Percentiles rank a stretch among this genome's conserved stretches.
Evolutionary conservation across 1,139 yeast species (phyloP).

Genomic region (Kurtzmaniella quercitrusa): DNA sequence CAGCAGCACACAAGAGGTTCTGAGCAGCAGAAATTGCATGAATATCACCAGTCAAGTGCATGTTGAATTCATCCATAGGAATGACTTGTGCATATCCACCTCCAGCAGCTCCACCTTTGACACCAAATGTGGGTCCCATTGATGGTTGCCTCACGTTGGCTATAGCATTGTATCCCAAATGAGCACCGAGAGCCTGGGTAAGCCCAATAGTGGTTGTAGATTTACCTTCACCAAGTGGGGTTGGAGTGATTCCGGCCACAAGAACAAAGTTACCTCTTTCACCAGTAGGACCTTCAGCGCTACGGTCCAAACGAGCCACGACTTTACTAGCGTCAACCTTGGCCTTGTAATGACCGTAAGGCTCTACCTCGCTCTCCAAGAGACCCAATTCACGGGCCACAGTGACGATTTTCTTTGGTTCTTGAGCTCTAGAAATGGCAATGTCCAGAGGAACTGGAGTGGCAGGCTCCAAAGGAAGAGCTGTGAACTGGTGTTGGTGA

Average conservation of each 20-base stretch:
- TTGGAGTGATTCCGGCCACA: constrained; percentile 81
- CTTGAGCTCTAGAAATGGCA: constrained; percentile 68
- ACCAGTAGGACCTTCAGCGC: constrained; percentile 41
- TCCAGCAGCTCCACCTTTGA: constrained; percentile 88
- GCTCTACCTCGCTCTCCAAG: constrained; percentile 59
- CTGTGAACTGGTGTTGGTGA: constrained; percentile 41
- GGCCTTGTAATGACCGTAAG: constrained; percentile 71
- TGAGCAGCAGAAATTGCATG: constrained; percentile 81
- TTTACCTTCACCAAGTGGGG: constrained; percentile 81
- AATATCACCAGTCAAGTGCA: constrained; percentile 82
- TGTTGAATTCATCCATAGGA: constrained; percentile 85
- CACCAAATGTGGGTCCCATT: constrained; percentile 87
- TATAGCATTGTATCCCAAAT: constrained; percentile 60
- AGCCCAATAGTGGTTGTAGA: constrained; percentile 77
- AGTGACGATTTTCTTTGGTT: constrained; percentile 59
- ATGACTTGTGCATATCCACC: constrained; percentile 84
- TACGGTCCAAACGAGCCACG: constrained; percentile 53
- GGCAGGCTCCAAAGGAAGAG: constrained; percentile 46
- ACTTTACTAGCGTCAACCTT: constrained; percentile 58
- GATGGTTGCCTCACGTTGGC: constrained; percentile 85
- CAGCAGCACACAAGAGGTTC: constrained; percentile 76
- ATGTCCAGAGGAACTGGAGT: constrained; percentile 74
- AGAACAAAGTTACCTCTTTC: constrained; percentile 60
- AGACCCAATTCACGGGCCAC: constrained; percentile 67
- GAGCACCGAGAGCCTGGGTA: constrained; percentile 78